Base-by-base conservation (phyloP, 345 rosid species). In the Eucalyptus pauciflora region DNA sequence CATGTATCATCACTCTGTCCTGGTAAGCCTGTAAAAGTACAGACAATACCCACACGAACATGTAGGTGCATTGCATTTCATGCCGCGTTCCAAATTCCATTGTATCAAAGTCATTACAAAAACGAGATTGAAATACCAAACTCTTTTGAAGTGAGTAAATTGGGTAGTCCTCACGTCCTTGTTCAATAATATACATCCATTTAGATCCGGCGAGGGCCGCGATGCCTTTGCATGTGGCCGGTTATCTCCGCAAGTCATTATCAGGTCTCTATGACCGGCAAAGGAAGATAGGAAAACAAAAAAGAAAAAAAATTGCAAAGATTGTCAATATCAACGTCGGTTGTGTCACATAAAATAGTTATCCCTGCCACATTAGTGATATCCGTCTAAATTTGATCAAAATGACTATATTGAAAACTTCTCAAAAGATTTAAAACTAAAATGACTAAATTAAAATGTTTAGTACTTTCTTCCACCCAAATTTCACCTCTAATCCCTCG, bases 301-400 rank as follows among this genome's bases (percentile, higher is more conserved):
- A 4, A 29, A 4, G 8, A 14, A 16, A 33, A 33, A 31, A 69
- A 69, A 15, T 67, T n/a, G 6, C 8, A 31, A 31, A 31, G 2
- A 33, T 33, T 3, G 0, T 69, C 0, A 10, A n/a, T 17, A 0
- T 69, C 1, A 1, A 0, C 0, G 0, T 8, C 0, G 0, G 1
- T 6, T 4, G 4, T 71, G 4, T 9, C 0, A n/a, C 3, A 3
- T 2, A 64, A n/a, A 15, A 64, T 3, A 0, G 4, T 64, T 7
- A 10, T 0, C 0, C 17, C 0, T 33, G 7, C 0, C 8, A 0
- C 0, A 0, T 71, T 12, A 5, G 0, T 0, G 1, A 71, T 71
- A 18, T 71, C 14, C 0, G 0, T 0, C 1, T 10, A 37, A 37
- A 71, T 9, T 37, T 37, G 13, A 6, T 7, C 0, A 3, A 3